These are phyloP conservation scores for Metarhizium brunneum DNA, from an alignment of 2,329 filamentous ascomycete species.

Conservation along the genomic window DNA sequence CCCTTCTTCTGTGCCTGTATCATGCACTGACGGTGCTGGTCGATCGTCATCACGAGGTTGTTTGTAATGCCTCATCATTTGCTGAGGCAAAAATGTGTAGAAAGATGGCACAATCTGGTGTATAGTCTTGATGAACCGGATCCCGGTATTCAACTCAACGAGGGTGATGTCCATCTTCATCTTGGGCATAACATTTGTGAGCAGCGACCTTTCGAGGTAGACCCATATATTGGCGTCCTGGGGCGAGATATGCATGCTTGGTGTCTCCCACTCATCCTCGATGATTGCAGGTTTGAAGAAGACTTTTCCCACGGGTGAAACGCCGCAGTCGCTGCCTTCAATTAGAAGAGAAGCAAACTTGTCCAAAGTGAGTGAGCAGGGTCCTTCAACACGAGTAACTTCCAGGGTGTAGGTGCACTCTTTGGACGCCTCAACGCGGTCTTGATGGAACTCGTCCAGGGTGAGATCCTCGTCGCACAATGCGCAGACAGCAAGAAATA, in stretches of 20 bases:
- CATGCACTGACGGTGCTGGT: conserved; percentile 33
- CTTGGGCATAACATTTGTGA: conserved; percentile 48
- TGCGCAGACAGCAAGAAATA: conserved; percentile 35
- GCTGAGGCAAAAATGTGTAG: conserved; percentile 57
- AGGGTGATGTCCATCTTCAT: conserved; percentile 52
- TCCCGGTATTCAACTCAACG: conserved; percentile 49
- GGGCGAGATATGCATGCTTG: conserved; percentile 9
- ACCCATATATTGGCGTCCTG: conserved; percentile 32
- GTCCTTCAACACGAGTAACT: conserved; percentile 41
- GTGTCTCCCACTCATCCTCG: conserved; percentile 37
- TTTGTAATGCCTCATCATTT: conserved; percentile 60
- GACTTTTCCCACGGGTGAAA: conserved; percentile 36
- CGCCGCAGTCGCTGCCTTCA: conserved; percentile 18
- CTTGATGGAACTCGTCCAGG: conserved; percentile 17
- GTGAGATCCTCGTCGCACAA: conserved; percentile 25
- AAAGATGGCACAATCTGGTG: conserved; percentile 49
- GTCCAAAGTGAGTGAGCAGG: conserved; percentile 29
- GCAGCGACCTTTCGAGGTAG: conserved; percentile 54
- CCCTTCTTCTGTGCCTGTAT: conserved; percentile 17
- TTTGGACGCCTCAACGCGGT: conserved; percentile 24
- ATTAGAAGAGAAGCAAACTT: conserved; percentile 35
- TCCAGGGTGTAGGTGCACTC: conserved; percentile 51
- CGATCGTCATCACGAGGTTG: conserved; percentile 37
- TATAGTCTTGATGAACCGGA: conserved; percentile 56
- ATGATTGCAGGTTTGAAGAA: conserved; percentile 35